A percentile compares a stretch with the other conserved stretches of the same genome.
These are phyloP conservation scores for Astrocystis sublimbata DNA, from an alignment of 495 filamentous ascomycete genomes.

Conservation along the genomic window DNA sequence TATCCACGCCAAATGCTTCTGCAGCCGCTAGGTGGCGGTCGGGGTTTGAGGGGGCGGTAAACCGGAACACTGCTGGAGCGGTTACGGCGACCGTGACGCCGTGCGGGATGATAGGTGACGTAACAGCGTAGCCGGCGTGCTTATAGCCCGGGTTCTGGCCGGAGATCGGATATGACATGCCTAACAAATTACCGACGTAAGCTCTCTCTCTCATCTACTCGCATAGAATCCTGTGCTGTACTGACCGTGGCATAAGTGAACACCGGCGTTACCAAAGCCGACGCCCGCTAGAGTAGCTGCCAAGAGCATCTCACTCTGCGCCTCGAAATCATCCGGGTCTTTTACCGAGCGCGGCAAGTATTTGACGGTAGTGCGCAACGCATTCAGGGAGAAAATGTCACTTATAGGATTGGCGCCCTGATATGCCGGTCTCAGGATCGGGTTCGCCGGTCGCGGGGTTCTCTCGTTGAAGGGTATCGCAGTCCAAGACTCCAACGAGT, in stretches of 20 bases:
- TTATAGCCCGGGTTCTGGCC: conserved; percentile 89
- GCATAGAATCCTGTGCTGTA: background rate
- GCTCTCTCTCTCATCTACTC: background rate
- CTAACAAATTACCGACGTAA: conserved; percentile 24
- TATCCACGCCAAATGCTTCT: conserved; percentile 87
- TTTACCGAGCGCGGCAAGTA: conserved; percentile 84
- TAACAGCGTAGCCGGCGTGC: conserved; percentile 78
- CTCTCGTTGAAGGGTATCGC: conserved; percentile 91
- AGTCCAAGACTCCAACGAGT: conserved; percentile 91
- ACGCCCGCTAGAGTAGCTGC: conserved; percentile 93
- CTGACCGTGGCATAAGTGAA: conserved; percentile 88
- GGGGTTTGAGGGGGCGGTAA: conserved; percentile 87
- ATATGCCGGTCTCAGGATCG: conserved; percentile 88
- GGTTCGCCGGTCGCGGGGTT: conserved; percentile 80
- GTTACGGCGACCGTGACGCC: conserved; percentile 95
- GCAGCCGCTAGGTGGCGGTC: conserved; percentile 88
- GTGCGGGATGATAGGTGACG: conserved; percentile 83
- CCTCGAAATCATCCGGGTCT: conserved; percentile 87
- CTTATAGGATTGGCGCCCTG: conserved; percentile 97
- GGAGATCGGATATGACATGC: conserved; percentile 95
- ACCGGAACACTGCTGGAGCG: conserved; percentile 89
- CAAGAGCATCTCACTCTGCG: conserved; percentile 91
- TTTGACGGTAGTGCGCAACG: conserved; percentile 77
- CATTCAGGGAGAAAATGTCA: conserved; percentile 89
- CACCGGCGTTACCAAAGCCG: conserved; percentile 95